Conservation (phyloP, 305 asterid genomes). For the Solanum aculeatissimum region DNA sequence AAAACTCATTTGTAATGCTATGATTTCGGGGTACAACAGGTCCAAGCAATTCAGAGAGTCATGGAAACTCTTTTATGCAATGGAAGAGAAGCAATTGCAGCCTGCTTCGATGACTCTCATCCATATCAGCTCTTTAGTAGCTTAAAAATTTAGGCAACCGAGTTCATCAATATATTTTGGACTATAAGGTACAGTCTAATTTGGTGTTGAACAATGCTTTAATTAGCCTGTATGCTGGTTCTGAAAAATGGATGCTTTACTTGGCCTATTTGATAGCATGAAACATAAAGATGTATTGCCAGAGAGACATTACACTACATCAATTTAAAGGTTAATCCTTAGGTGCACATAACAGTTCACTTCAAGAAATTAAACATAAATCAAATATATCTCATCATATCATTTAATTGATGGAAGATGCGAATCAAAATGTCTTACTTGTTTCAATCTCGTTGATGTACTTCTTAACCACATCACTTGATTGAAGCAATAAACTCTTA, state of each 20-base stretch:
- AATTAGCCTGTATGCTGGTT: constrained; percentile 9
- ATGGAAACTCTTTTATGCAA: constrained; percentile 2
- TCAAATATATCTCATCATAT: neutral
- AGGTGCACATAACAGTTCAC: neutral
- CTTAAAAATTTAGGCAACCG: constrained; percentile 11
- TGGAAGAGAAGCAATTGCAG: constrained; percentile 10
- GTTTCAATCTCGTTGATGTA: neutral
- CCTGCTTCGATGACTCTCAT: constrained; percentile 19
- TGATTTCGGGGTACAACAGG: constrained; percentile 18
- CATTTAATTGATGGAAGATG: neutral
- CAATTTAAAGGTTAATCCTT: neutral
- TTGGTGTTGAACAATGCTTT: constrained; percentile 15
- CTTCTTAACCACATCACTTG: neutral
- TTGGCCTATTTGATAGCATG: too few species aligned
- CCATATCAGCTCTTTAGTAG: constrained; percentile 18
- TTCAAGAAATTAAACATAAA: neutral
- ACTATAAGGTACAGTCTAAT: constrained; percentile 7
- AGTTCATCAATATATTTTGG: constrained; percentile 12
- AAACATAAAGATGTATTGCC: too few species aligned
- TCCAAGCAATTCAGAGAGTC: constrained; percentile 7
- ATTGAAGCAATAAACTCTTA: neutral
- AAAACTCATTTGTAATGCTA: constrained; percentile 10
- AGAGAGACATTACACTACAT: too few species aligned
- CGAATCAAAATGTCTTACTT: neutral
- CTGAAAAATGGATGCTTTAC: too few species aligned